phyloP scores from a whole-genome alignment of 352 stramenopile genomes.

The Phytopythium litorale region DNA sequence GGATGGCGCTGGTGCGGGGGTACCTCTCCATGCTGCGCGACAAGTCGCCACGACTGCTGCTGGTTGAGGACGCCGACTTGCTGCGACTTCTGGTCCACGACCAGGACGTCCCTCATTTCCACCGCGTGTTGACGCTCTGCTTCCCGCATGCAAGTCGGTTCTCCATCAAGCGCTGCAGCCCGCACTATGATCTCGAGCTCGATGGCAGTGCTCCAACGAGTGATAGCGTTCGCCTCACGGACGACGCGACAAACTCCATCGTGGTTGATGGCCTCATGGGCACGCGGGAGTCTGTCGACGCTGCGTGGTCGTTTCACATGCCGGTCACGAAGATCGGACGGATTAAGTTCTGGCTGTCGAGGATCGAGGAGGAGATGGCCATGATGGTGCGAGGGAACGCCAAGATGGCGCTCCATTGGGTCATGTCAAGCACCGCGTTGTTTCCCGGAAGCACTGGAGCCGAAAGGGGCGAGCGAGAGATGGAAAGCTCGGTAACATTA shows the following conservation, averaged over 20 bases:
- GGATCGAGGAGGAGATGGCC: conserved; percentile 56
- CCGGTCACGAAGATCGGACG: conserved; percentile 66
- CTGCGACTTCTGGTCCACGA: conserved; percentile 39
- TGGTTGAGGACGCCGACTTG: conserved; percentile 32
- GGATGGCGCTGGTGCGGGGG: conserved; percentile 26
- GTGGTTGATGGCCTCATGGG: conserved; percentile 11
- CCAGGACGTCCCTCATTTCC: conserved; percentile 26
- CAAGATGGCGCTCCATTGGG: conserved; percentile 22
- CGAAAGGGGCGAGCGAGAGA: not conserved
- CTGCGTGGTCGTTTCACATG: conserved; percentile 13
- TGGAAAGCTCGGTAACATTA: not conserved
- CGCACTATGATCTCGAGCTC: not conserved
- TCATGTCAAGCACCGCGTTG: conserved; percentile 5
- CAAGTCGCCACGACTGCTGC: conserved; percentile 36
- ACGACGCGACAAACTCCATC: not conserved
- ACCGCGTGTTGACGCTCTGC: conserved; percentile 24
- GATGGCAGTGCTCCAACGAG: conserved; percentile 1
- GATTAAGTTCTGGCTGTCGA: conserved; percentile 59
- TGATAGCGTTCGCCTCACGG: conserved; percentile 8
- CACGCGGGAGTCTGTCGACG: not conserved
- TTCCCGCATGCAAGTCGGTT: conserved; percentile 42
- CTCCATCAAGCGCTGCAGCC: conserved; percentile 16
- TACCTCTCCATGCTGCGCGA: conserved; percentile 37
- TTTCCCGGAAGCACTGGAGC: not conserved
- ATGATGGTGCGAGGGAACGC: conserved; percentile 36